Percentiles rank a stretch among this genome's conserved stretches.
Evolutionary conservation across 495 filamentous ascomycete genomes (phyloP).

Genomic region (Penicillium canariense): DNA sequence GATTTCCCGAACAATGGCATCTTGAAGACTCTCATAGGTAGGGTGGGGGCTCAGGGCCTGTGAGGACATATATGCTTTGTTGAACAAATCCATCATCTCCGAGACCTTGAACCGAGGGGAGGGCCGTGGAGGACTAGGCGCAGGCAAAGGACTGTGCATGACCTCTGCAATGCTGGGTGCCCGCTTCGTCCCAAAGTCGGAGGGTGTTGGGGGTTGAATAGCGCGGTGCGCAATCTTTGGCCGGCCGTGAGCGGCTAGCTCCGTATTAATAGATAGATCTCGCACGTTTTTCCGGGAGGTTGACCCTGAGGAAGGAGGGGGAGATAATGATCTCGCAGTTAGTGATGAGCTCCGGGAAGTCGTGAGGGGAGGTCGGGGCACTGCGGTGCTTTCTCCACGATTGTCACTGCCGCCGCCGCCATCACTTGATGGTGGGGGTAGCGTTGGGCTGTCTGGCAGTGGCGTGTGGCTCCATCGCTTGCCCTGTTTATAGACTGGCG

Average conservation of each 20-base stretch:
- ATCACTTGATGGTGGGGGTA: conserved; percentile 25
- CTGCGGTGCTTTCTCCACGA: conserved; percentile 6
- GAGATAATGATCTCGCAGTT: conserved; percentile 15
- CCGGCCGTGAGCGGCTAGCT: conserved; percentile 33
- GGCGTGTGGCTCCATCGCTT: conserved; percentile 38
- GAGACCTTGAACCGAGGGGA: conserved; percentile 33
- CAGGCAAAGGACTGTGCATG: conserved; percentile 43
- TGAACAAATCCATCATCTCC: conserved; percentile 48
- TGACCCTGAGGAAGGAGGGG: conserved; percentile 16
- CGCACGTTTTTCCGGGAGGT: conserved; percentile 39
- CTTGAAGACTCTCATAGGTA: conserved; percentile 45
- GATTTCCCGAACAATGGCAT: conserved; percentile 48
- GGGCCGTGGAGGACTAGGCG: conserved; percentile 21
- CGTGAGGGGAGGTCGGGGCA: conserved; percentile 7
- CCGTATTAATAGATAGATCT: conserved; percentile 45
- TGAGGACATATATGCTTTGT: conserved; percentile 35
- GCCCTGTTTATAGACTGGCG: conserved; percentile 40
- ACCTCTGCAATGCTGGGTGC: conserved; percentile 45
- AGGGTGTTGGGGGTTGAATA: conserved; percentile 45
- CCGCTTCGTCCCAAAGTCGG: conserved; percentile 21
- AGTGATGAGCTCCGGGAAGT: conserved; percentile 16
- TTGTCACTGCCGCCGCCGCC: background rate
- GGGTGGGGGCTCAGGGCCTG: conserved; percentile 34
- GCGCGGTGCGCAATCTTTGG: conserved; percentile 39
- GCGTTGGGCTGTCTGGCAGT: conserved; percentile 43